Percentiles rank a stretch among this genome's conserved stretches.
Evolutionary conservation across 306 rosid species (phyloP).

Genomic region (Nissolia schottii): DNA sequence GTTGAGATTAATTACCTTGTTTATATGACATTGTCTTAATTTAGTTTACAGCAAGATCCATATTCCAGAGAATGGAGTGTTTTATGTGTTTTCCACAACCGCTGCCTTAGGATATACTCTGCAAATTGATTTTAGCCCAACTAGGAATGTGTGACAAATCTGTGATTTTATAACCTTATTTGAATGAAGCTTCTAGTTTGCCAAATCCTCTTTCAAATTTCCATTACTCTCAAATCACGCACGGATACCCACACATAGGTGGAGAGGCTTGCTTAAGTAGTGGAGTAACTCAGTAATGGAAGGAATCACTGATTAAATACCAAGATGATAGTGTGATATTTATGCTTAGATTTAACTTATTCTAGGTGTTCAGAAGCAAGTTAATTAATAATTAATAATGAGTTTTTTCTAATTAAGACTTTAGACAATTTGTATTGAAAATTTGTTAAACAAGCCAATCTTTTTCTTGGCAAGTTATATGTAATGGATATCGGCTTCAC

Average conservation of each 20-base stretch:
- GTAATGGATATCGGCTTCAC: too few relatives aligned
- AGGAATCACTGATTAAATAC: background rate
- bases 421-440: background rate
- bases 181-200: background rate
- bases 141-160: background rate
- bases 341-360: background rate
- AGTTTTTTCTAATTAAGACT: too few relatives aligned
- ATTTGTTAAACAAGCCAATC: background rate
- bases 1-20: background rate
- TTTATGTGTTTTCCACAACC: background rate
- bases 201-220: background rate
- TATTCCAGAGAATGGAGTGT: background rate
- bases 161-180: background rate
- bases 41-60: background rate
- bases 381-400: too few relatives aligned
- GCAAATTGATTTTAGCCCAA: too few relatives aligned
- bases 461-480: constrained; percentile 6
- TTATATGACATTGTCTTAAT: background rate
- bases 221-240: too few relatives aligned
- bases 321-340: background rate
- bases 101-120: too few relatives aligned
- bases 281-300: constrained; percentile 1
- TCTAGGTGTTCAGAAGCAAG: background rate
- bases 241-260: too few relatives aligned
- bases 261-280: too few relatives aligned